phyloP scores from a whole-genome alignment of 108 stramenopile genomes.

The Cyclotella atomus region DNA sequence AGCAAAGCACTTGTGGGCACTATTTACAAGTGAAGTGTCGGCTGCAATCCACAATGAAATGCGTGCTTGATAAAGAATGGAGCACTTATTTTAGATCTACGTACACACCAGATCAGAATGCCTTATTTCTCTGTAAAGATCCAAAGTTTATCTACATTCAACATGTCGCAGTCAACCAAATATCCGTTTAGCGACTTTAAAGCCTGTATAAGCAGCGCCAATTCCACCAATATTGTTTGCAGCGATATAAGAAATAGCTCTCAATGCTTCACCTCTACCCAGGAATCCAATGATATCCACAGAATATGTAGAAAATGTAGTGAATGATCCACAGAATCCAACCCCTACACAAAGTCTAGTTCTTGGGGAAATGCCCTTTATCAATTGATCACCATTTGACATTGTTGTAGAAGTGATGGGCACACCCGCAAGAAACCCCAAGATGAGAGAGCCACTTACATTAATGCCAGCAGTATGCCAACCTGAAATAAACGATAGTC shows the following conservation, averaged over 20 bases:
- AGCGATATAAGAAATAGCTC: constrained; percentile 61
- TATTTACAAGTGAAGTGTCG: no score
- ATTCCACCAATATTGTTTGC: constrained; percentile 75
- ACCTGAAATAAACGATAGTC: constrained; percentile 9
- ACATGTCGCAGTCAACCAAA: neutral
- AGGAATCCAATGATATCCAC: constrained; percentile 74
- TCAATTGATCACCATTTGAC: constrained; percentile 2
- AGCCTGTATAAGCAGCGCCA: constrained; percentile 66
- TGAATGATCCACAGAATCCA: constrained; percentile 80
- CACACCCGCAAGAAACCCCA: constrained; percentile 62
- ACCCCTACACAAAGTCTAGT: constrained; percentile 70
- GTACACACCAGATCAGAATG: no score
- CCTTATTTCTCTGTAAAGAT: neutral
- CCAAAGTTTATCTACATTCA: neutral
- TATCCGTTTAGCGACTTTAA: constrained; percentile 58
- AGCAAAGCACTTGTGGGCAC: no score
- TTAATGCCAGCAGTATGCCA: constrained; percentile 85
- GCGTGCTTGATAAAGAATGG: no score
- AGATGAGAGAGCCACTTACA: constrained; percentile 66
- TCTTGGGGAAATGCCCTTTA: constrained; percentile 57
- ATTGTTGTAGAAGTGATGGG: constrained; percentile 23
- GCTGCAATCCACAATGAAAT: no score
- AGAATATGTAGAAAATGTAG: constrained; percentile 79
- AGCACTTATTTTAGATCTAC: no score
- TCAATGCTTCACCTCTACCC: constrained; percentile 47